phyloP scores from a whole-genome alignment of 139 green algal species.

The Raphidocelis subcapitata region DNA sequence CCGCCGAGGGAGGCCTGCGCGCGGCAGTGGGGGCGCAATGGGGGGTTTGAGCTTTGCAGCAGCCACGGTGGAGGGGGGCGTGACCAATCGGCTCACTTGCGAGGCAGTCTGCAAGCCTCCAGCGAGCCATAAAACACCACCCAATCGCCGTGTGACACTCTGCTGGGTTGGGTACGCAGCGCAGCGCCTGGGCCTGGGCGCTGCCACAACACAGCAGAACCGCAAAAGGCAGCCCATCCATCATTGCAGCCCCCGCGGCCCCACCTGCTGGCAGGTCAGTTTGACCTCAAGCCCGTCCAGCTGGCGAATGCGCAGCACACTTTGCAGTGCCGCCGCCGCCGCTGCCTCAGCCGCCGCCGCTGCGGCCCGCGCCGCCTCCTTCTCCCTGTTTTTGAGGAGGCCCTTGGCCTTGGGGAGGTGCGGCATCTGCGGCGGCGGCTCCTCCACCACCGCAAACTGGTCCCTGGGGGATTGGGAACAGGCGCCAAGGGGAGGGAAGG shows the following conservation, averaged over 20 bases:
- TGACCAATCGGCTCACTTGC: no score
- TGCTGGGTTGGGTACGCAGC: no score
- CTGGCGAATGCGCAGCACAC: constrained; percentile 15
- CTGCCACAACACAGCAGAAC: background rate
- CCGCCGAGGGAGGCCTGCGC: constrained; percentile 14
- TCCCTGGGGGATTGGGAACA: constrained; percentile 23
- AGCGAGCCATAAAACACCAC: no score
- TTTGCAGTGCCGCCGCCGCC: constrained; percentile 1
- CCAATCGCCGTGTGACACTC: no score
- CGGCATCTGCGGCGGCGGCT: constrained; percentile 2
- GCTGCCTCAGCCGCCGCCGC: constrained; percentile 26
- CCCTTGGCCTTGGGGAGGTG: background rate
- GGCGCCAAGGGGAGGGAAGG: background rate
- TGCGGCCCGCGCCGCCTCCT: constrained; percentile 12
- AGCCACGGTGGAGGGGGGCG: no score
- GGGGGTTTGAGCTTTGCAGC: no score
- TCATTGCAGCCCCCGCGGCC: no score
- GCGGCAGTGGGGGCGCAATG: no score
- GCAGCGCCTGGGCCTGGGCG: background rate
- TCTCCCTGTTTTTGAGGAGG: background rate
- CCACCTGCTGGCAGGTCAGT: constrained; percentile 20
- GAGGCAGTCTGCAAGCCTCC: no score
- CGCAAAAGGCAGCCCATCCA: no score
- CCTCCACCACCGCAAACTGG: constrained; percentile 29
- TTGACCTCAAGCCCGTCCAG: constrained; percentile 21